Base-by-base conservation (phyloP, 2,329 filamentous ascomycete genomes). In the Furcasterigmium sp. region DNA sequence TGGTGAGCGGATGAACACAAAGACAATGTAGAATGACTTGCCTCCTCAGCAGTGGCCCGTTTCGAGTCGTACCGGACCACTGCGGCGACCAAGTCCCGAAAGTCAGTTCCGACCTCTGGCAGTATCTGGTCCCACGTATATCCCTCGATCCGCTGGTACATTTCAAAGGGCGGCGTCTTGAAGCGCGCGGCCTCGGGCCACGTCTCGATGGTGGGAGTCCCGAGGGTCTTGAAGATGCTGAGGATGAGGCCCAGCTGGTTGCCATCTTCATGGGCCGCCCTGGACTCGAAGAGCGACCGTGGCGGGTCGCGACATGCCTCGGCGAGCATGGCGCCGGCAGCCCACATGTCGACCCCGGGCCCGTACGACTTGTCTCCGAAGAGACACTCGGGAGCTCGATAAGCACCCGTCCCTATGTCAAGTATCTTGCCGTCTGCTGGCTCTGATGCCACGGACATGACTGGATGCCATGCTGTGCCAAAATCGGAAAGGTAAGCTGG, bases 391-490 rank as follows among this genome's bases (percentile, higher is more conserved):
- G 93, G 93, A 0, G 91, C 79, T 17, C 94, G 82, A 65, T 98
- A 98, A 39, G 86, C 80, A 0, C 91, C 91, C 2, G 91, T 97
- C 28, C 93, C 93, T 20, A 98, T 87, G 60, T 98, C 94, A 8
- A 93, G 84, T 41, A 95, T 85, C 64, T 97, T 97, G 43, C 72
- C 56, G 42, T 79, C 60, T 8, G 70, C 57, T 2, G 80, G 70
- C 59, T 98, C 93, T 13, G 78, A 75, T 4, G 67, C 64, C 18
- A 70, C 64, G 5, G 79, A 73, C 46, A 76, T 55, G 10, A 72
- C 62, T 3, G 84, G 78, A 51, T 84, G 81, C 90, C 90, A 96
- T 8, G 91, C 81, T 30, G 93, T 94, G 40, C 93, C 91, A 66
- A 98, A 97, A 62, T 98, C 93, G 28, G 88, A 82, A 3, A 98